Base-by-base conservation (phyloP, 2,329 filamentous ascomycete species). In the Cucurbitaria berberidis region DNA sequence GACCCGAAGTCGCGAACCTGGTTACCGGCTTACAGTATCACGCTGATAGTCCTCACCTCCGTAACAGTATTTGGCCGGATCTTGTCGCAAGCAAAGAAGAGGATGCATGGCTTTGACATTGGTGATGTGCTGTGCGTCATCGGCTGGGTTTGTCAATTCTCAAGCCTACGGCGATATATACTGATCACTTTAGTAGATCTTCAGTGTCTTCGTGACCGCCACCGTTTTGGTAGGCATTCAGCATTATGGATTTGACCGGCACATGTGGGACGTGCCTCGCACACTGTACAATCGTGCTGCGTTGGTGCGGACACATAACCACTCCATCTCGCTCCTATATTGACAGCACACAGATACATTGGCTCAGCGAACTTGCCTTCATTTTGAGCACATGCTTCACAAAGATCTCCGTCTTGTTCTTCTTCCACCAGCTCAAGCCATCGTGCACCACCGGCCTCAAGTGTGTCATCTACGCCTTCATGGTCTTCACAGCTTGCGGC, bases 341-440 rank as follows among this genome's bases (percentile, higher is more conserved):
- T 63, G 21, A 42, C 35, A 26, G 26, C 18, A 16, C 22, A 7
- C 49, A 68, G 59, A 52, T 69, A 9, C 60, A 66, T 45, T 75
- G 69, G 69, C 55, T 75, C 7, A 70, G 62, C 24, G 68, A 76
- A 57, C 55, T 66, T 18, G 52, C 64, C 2, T 76, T 74, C 45
- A 48, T 75, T n/a, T 15, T 72, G 22, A 68, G 64, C 38, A 67
- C 59, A 11, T 68, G 67, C 41, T 63, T 66, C 19, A 71, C 68
- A 32, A 77, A 77, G 53, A 62, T 76, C 16, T 75, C 73, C 0
- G 68, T 76, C 2, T 60, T 77, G 8, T 58, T 68, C n/a, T 76
- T 77, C 57, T 76, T 74, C 46, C 67, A 69, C 9, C 61, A 74
- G 27, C 55, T 77, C 1, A 72, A 73, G 3, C 53, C 55, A 5